Percentiles rank a stretch among this genome's conserved stretches.
Evolutionary conservation across 1,139 yeast genomes (phyloP).

Genomic region (Diutina rugosa): DNA sequence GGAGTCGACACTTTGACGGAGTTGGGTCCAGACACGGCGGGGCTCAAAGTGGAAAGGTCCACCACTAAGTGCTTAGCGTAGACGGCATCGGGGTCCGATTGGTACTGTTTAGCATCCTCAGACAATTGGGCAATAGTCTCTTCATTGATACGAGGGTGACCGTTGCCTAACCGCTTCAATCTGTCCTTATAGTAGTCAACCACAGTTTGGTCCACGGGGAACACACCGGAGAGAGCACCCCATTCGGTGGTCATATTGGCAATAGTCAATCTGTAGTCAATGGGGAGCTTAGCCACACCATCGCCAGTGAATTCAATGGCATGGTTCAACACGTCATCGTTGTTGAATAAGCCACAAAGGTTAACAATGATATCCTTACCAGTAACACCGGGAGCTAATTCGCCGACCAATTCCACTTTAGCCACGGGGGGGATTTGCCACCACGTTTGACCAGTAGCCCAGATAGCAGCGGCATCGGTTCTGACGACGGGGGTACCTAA

Average conservation of each 20-base stretch:
- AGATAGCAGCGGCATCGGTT: constrained; percentile 96
- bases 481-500: constrained; percentile 96
- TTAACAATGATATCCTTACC: constrained; percentile 98
- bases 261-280: constrained; percentile 88
- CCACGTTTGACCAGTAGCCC: constrained; percentile 99
- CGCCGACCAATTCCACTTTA: constrained; percentile 73
- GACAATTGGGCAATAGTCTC: constrained; percentile 39
- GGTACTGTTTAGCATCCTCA: constrained; percentile 20
- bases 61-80: constrained; percentile 81
- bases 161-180: constrained; percentile 51
- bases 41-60: constrained; percentile 77
- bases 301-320: constrained; percentile 95
- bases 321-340: constrained; percentile 93
- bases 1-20: constrained; percentile 86
- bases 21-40: constrained; percentile 92
- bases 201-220: constrained; percentile 79
- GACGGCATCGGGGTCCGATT: constrained; percentile 52
- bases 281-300: constrained; percentile 57
- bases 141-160: constrained; percentile 76
- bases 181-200: constrained; percentile 69
- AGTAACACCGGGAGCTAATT: constrained; percentile 74
- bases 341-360: constrained; percentile 86
- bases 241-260: constrained; percentile 99
- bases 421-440: constrained; percentile 99
- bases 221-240: constrained; percentile 96